Base-by-base conservation (phyloP, 306 rosid genomes). In the Sophora flavescens region DNA sequence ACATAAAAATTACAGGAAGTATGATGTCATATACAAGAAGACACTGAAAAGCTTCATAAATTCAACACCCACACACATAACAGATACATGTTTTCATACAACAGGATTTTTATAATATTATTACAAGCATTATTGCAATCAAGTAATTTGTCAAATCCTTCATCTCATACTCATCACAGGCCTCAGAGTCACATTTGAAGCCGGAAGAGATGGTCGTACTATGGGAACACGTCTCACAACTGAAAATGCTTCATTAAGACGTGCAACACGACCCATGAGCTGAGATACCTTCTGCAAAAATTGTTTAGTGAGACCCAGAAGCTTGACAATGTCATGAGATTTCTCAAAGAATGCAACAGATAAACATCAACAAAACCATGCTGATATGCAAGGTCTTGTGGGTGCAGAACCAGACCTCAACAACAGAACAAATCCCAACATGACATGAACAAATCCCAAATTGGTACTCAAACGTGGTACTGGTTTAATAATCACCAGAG, bases 161-260 rank as follows among this genome's bases (percentile, higher is more conserved):
- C 90, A 92, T 72, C 97, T 90, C 90, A 95, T 75, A 74, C 91
- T 91, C 92, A 89, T 89, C 65, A 89, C 93, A 62, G 95, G 93
- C 97, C 98, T 89, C 33, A 93, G 96, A 77, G 86, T 80, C 42
- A 84, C 83, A 17, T 93, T 93, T 1, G 97, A 39, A 64, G 93
- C 88, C 1, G 98, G 96, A 57, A 95, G 99, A 1, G 93, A 70
- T 60, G 98, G 96, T 71, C 98, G 96, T 26, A 88, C 60, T n/a
- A 89, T 71, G 3, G 99, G 98, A 47, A 91, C 92, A 35, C 97
- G 96, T 75, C 85, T 95, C 87, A 90, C 99, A 73, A 95, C 90
- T 11, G 97, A 90, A 81, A 95, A 91, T 47, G 99, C 97, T 85
- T 95, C 98, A n/a, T 95, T 95, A 17, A 95, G 97, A 62, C 93